A percentile compares a stretch with the other conserved stretches of the same genome.
These are phyloP conservation scores for Stemphylium beticola DNA, from an alignment of 2,329 filamentous ascomycete species.

Conservation along the genomic window DNA sequence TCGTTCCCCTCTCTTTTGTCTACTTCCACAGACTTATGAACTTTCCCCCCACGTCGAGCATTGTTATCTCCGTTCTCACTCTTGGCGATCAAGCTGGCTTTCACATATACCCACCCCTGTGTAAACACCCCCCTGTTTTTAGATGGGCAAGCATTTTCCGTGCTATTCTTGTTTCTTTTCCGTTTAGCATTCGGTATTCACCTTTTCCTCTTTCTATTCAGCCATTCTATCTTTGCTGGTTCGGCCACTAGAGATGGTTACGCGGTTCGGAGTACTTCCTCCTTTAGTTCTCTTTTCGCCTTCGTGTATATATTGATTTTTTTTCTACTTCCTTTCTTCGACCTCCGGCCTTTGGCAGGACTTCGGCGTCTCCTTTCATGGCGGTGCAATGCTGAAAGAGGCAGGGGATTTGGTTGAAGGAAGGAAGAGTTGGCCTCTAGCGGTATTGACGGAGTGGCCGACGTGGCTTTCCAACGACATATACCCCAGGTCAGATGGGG, in stretches of 20 bases:
- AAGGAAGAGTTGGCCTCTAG: too few relatives aligned
- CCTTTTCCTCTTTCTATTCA: neutral
- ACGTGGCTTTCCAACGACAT: too few relatives aligned
- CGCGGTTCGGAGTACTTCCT: neutral
- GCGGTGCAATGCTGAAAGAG: too few relatives aligned
- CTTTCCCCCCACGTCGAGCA: neutral
- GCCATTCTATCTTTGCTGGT: neutral
- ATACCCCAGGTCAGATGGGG: too few relatives aligned
- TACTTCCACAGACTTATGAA: neutral
- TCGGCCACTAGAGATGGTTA: neutral
- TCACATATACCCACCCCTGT: slow-evolving; percentile 29
- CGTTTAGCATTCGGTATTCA: neutral
- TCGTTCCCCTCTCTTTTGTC: neutral
- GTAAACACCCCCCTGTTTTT: slow-evolving; percentile 4
- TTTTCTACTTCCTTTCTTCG: too few relatives aligned
- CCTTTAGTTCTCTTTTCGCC: neutral
- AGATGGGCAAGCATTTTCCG: slow-evolving; percentile 7
- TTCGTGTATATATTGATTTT: too few relatives aligned
- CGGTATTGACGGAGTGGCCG: too few relatives aligned
- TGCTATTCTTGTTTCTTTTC: neutral
- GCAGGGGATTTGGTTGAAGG: too few relatives aligned
- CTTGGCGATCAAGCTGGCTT: slow-evolving; percentile 28
- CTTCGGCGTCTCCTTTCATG: too few relatives aligned
- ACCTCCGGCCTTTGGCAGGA: too few relatives aligned
- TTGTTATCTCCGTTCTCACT: slow-evolving; percentile 1